A percentile compares a stretch with the other conserved stretches of the same genome.
These are phyloP conservation scores for Neurospora sp. DNA, from an alignment of 2,329 filamentous ascomycete species.

Conservation along the genomic window DNA sequence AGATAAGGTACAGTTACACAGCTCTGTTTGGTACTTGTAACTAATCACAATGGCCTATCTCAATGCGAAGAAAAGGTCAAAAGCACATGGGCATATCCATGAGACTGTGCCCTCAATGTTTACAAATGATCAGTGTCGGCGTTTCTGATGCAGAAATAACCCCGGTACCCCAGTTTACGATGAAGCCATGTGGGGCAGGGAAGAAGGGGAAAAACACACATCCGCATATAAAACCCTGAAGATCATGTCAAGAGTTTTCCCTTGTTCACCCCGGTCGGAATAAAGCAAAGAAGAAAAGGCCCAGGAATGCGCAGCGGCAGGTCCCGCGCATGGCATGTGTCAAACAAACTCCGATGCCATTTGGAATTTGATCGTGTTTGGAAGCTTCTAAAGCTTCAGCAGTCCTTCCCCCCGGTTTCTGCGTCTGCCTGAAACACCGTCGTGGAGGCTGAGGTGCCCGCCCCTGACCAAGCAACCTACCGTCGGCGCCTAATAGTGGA, in stretches of 20 bases:
- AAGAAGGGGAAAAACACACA: not conserved
- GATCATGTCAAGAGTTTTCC: not conserved
- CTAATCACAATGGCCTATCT: not conserved
- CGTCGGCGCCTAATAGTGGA: not conserved
- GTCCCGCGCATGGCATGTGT: not conserved
- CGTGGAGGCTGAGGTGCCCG: not conserved
- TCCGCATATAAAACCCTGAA: not conserved
- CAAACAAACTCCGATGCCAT: not conserved
- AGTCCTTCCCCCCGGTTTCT: not conserved
- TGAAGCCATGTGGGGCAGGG: not conserved
- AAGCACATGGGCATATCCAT: not conserved
- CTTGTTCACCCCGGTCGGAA: not conserved
- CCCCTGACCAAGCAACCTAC: not conserved
- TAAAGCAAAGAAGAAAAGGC: not conserved
- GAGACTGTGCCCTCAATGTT: not conserved
- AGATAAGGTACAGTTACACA: not conserved
- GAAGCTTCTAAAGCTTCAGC: not conserved
- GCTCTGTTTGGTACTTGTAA: not conserved
- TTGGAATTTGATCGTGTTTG: not conserved
- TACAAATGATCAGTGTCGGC: not conserved
- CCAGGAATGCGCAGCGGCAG: not conserved
- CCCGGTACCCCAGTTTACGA: not conserved
- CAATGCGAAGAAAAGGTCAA: not conserved
- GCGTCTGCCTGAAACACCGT: not conserved
- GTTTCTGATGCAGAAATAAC: not conserved